Evolutionary conservation across 2,329 filamentous ascomycete species (phyloP).

Genomic region (Arthrinium puccinioides): DNA sequence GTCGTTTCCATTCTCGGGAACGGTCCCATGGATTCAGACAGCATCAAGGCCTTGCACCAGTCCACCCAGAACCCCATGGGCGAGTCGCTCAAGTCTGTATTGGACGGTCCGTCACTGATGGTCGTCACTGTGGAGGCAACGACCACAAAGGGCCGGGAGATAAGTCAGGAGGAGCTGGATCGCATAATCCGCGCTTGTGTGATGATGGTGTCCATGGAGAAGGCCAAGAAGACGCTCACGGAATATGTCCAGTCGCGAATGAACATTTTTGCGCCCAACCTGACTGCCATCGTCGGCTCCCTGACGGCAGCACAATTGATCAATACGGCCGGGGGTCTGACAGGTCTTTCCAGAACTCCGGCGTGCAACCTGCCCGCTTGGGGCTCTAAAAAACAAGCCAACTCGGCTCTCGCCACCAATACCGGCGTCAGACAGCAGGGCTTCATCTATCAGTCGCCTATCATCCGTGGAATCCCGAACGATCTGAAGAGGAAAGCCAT

Average conservation of each 20-base stretch:
- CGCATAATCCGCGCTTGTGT: constrained; percentile 72
- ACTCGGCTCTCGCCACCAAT: constrained; percentile 79
- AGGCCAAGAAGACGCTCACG: constrained; percentile 77
- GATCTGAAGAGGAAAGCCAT: constrained; percentile 91
- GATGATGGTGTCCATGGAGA: constrained; percentile 82
- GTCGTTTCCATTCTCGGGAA: constrained; percentile 91
- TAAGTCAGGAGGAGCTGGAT: constrained; percentile 68
- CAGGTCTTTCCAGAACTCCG: constrained; percentile 83
- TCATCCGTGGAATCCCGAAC: constrained; percentile 76
- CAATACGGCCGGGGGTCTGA: constrained; percentile 84
- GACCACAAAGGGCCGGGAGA: constrained; percentile 72
- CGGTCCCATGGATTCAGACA: constrained; percentile 73
- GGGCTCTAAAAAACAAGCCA: constrained; percentile 75
- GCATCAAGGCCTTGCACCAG: constrained; percentile 71
- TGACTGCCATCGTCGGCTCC: constrained; percentile 84
- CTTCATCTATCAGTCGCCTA: constrained; percentile 84
- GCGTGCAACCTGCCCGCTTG: constrained; percentile 88
- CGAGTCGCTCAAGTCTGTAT: constrained; percentile 66
- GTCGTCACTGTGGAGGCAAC: constrained; percentile 93
- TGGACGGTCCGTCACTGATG: constrained; percentile 90
- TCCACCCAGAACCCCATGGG: constrained; percentile 74
- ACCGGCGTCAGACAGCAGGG: constrained; percentile 86
- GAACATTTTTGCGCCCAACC: constrained; percentile 90
- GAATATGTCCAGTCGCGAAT: constrained; percentile 96
- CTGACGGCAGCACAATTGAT: constrained; percentile 94